A percentile compares a stretch with the other conserved stretches of the same genome.
phyloP scores from a whole-genome alignment of 768 basidiomycete genomes.

The Imleria badia region DNA sequence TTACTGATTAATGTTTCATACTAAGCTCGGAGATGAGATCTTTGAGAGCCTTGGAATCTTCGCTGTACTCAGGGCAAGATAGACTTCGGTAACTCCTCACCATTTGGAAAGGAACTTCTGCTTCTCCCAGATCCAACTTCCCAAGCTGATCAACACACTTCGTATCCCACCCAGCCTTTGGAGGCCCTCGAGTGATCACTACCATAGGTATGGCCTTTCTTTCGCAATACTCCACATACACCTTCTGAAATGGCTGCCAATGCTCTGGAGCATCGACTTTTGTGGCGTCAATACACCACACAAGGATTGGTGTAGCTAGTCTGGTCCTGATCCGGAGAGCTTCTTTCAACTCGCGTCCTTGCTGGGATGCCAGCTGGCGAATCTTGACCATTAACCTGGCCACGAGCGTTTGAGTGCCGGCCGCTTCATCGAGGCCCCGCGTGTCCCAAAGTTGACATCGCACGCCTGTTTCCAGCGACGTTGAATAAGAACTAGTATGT shows the following conservation, averaged over 20 bases:
- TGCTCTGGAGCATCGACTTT: conserved; percentile 15
- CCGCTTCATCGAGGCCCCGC: conserved; percentile 25
- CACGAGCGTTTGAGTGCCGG: conserved; percentile 5
- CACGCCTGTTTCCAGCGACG: background rate
- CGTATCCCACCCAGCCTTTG: conserved; percentile 6
- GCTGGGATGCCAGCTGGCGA: conserved; percentile 10
- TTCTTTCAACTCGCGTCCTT: conserved; percentile 20
- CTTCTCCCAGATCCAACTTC: conserved; percentile 7
- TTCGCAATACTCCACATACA: conserved; percentile 25
- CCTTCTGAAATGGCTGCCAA: conserved; percentile 22
- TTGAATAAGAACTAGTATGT: conserved; percentile 6
- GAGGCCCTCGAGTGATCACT: conserved; percentile 18
- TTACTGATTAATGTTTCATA: background rate
- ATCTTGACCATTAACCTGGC: conserved; percentile 10
- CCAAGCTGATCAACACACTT: conserved; percentile 15
- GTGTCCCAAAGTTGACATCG: conserved; percentile 26
- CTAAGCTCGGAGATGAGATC: conserved; percentile 7
- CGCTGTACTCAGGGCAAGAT: conserved; percentile 10
- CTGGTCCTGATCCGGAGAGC: conserved; percentile 8
- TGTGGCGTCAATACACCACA: conserved; percentile 27
- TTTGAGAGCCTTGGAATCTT: conserved; percentile 18
- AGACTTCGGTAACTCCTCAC: conserved; percentile 10
- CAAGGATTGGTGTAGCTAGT: conserved; percentile 13
- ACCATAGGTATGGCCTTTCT: conserved; percentile 19
- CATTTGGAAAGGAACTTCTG: conserved; percentile 3